These are phyloP conservation scores for Eimeria mitis DNA, from an alignment of 169 alveolate species.

Conservation along the genomic window DNA sequence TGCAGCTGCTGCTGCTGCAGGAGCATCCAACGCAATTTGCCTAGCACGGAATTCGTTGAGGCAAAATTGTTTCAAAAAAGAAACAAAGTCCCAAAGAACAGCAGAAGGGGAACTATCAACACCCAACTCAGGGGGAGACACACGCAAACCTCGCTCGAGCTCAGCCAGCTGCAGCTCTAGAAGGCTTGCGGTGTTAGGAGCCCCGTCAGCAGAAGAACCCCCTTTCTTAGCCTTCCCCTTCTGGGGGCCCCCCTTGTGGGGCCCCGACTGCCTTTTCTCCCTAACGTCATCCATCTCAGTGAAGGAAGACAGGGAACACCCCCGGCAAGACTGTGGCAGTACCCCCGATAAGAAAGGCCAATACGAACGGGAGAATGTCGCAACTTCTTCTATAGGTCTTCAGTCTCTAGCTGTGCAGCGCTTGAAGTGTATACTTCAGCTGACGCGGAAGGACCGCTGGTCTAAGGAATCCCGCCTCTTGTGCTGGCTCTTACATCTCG, in stretches of 20 bases:
- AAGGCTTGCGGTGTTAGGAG: not conserved
- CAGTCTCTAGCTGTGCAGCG: not conserved
- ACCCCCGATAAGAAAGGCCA: not conserved
- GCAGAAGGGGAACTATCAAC: not conserved
- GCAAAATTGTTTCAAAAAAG: conserved; percentile 7
- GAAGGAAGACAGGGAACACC: not conserved
- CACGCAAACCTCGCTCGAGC: not conserved
- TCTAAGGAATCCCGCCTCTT: not conserved
- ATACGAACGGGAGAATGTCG: not conserved
- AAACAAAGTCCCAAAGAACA: conserved; percentile 4
- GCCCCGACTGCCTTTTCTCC: not conserved
- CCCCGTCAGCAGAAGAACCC: not conserved
- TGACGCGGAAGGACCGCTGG: not conserved
- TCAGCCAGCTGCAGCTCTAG: conserved; percentile 54
- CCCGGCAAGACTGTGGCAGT: not conserved
- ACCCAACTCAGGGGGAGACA: not conserved
- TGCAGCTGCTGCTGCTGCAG: conserved; percentile 9
- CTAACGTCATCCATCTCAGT: not conserved
- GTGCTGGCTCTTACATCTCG: not conserved
- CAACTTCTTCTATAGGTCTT: not conserved
- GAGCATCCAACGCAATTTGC: not conserved
- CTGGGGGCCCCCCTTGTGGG: not conserved
- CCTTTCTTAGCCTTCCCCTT: not conserved
- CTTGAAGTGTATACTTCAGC: not conserved
- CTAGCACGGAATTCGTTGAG: not conserved